Evolutionary conservation across 768 basidiomycete genomes (phyloP), one percentile per base, ranked within the genome.

Genomic region (Tephrocybe sp.): DNA sequence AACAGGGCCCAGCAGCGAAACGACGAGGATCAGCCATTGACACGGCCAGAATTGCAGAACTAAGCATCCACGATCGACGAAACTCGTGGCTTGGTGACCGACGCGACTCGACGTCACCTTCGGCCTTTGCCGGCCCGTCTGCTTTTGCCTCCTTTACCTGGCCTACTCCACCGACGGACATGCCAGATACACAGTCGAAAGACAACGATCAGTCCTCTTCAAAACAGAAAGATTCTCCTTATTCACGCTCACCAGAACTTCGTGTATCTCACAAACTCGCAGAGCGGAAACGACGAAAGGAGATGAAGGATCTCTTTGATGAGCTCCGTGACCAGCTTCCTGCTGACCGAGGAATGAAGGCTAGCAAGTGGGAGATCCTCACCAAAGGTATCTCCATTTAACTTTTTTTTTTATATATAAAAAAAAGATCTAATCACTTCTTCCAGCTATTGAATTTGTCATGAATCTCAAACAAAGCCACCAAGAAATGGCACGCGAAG

Each of bases 221-320:
- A 38, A 80, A 77, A 56, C 58, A 48, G 42, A 83, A 80, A 65
- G 83, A 80, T 39, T 55, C 72, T 23, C 95, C 95, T 4, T 99
- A 98, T 68, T 94, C 94, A 48, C 87, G 96, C 52, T 93, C 90
- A 0, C 96, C 96, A 7, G 97, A 98, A 67, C 75, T 99, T 38
- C 82, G 95, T 47, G 85, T 98, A 30, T 93, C 91, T 2, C 97
- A 99, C 71, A 99, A 99, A 64, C 81, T 99, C 26, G 97, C 97
- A 2, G 97, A 99, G 71, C 77, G 97, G 54, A 98, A 98, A 69
- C 73, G 97, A 60, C 78, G 97, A 68, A 98, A 96, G 70, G 97
- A 99, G 72, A 99, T 99, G 97, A 97, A 97, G 66, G 95, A 98
- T 53, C 68, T 99, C 39, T 98, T 98, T 64, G 97, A 99, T 60